These are phyloP conservation scores for Erodium moschatum DNA, from an alignment of 441 rosid genomes.

Conservation along the genomic window DNA sequence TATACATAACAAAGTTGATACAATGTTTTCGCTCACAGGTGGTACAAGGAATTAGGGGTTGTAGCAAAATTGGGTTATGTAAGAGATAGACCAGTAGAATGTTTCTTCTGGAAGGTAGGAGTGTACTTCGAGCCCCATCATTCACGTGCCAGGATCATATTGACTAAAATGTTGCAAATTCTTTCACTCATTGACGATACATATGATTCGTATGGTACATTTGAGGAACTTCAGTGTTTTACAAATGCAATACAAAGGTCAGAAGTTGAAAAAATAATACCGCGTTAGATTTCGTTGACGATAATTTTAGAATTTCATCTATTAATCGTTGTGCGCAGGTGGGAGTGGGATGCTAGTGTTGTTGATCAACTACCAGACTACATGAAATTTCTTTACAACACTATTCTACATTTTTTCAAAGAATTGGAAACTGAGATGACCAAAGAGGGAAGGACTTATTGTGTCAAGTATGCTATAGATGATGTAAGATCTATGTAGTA, in stretches of 20 bases:
- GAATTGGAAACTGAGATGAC: too few species aligned
- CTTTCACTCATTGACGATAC: slow-evolving; percentile 18
- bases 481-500: background rate
- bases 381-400: slow-evolving; percentile 22
- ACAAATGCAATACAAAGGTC: slow-evolving; percentile 25
- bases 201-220: slow-evolving; percentile 20
- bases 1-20: background rate
- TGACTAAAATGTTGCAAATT: slow-evolving; percentile 12
- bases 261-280: background rate
- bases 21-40: background rate
- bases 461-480: background rate
- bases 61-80: slow-evolving; percentile 17
- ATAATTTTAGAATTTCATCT: background rate
- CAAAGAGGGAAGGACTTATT: too few species aligned
- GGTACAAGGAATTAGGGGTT: slow-evolving; percentile 23
- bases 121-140: slow-evolving; percentile 27
- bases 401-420: background rate
- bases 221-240: slow-evolving; percentile 20
- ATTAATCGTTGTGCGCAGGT: slow-evolving; percentile 20
- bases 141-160: slow-evolving; percentile 10
- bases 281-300: too few species aligned
- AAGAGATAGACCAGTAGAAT: slow-evolving; percentile 24
- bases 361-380: slow-evolving; percentile 25
- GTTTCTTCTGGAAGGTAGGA: slow-evolving; percentile 23
- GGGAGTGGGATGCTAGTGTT: slow-evolving; percentile 38